Evolutionary conservation across 768 basidiomycete species (phyloP), one percentile per base, ranked within the genome.

Genomic region (Strobilomyces dryophilus): DNA sequence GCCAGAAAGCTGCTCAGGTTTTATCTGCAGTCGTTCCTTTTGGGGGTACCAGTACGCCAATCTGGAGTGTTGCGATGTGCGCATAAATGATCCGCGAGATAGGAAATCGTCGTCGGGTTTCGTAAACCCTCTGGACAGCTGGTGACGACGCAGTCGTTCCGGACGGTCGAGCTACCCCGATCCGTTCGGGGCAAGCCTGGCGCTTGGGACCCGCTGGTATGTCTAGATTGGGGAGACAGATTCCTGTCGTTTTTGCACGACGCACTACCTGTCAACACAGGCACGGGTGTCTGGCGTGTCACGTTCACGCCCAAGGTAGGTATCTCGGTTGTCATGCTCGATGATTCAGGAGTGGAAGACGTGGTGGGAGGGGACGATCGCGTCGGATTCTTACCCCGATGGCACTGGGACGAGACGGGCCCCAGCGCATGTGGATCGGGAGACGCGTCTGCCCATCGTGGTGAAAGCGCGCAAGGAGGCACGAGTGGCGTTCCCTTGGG

Each of bases 51-150:
- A 20, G 87, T 87, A 66, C 60, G 84, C 67, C 32, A 11, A 47
- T 47, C 44, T 21, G 17, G 32, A 41, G 15, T 44, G 40, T 34
- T 8, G 37, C 27, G n/a, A 17, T 39, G 6, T 20, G 41, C 46
- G 58, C 34, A 53, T 52, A 11, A 47, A 27, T 49, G 32, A 41
- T 48, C 39, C 54, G 49, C 10, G 24, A 24, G 45, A 55, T 58
- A 91, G 89, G 87, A 90, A 68, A 84, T 95, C 47, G 69, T 92
- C 10, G 91, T 95, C 26, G 92, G 92, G 47, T 95, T 95, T 67
- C 84, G 92, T 44, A 91, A 85, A 29, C 84, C 84, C 15, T 70
- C 79, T n/a, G 92, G 92, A 21, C 73, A 81, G 32, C 65, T 92
- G 17, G 77, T 76, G 14, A 82, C 81, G 5, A 75, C 80, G 8